A percentile compares a stretch with the other conserved stretches of the same genome.
These are phyloP conservation scores for Neofusicoccum cordaticola DNA, from an alignment of 2,329 filamentous ascomycete genomes.

Conservation along the genomic window DNA sequence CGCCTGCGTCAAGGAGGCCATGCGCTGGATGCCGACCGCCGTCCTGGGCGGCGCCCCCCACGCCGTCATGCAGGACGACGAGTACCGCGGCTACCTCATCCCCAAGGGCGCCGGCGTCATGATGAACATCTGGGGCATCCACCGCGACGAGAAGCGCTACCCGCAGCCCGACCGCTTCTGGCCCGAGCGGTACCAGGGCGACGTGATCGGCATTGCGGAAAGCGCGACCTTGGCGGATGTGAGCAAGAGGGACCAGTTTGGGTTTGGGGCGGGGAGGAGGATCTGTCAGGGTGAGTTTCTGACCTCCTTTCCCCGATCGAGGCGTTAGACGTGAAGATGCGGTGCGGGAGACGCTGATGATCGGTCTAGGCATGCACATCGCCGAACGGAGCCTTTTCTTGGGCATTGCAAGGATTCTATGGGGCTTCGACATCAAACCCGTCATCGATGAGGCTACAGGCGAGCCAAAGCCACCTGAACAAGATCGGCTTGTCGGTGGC, in stretches of 20 bases:
- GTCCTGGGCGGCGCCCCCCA: constrained; percentile 29
- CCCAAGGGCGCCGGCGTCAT: constrained; percentile 37
- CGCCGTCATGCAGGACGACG: constrained; percentile 26
- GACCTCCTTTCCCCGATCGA: background rate
- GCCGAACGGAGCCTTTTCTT: constrained; percentile 18
- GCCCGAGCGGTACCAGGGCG: constrained; percentile 23
- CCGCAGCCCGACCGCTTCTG: constrained; percentile 21
- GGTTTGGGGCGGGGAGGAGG: constrained; percentile 52
- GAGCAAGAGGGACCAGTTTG: constrained; percentile 47
- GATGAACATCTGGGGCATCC: constrained; percentile 35
- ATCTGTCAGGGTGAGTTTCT: constrained; percentile 48
- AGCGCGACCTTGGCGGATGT: constrained; percentile 35
- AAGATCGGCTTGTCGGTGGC: constrained; percentile 22
- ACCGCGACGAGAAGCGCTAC: constrained; percentile 25
- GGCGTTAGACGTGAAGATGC: background rate
- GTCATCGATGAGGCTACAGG: background rate
- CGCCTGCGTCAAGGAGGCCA: constrained; percentile 28
- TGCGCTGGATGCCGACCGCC: constrained; percentile 31
- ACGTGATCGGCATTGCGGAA: constrained; percentile 30
- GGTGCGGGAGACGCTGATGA: background rate
- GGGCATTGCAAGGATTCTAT: constrained; percentile 15
- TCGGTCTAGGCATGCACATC: constrained; percentile 16
- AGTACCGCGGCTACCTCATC: constrained; percentile 35
- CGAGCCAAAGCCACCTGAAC: background rate
- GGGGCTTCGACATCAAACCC: constrained; percentile 17